Evolutionary conservation across 805 yeast genomes (phyloP), one percentile per base, ranked within the genome.

Genomic region (Martiniozyma abietophila): DNA sequence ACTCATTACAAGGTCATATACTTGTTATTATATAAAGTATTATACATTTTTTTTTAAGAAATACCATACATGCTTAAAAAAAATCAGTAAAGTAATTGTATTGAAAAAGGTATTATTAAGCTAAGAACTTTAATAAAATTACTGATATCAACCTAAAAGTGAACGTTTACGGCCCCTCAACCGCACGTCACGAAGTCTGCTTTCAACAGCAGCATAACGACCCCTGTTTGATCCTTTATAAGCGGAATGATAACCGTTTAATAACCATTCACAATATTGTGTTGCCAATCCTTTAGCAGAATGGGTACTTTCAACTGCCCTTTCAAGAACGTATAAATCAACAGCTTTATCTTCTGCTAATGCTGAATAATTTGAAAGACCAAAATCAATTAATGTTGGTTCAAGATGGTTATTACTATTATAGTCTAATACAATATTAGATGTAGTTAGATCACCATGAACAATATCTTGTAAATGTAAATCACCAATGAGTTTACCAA

Each of bases 371-470:
- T 86, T 74, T 2, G 94, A 81, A 14, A 92, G 64, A 0, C 98
- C 98, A 59, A 92, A 92, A 52, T 92, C 98, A 35, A 92, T 92
- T 44, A 92, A 56, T 17, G 39, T 36, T 7, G 31, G 16, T 10
- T 28, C 21, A 18, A 28, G 10, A 14, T 26, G 41, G 49, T 56
- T 8, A 58, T 31, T 4, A 19, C 36, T 29, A 19, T 38, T 10
- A 39, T 41, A 2, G 39, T 45, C 11, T 88, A 50, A 25, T 29
- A 92, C 69, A 18, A 86, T 73, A 49, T 92, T 92, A 0, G 97
- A 88, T 16, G 89, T 76, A 0, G 98, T 92, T 46, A 92, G 63
- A 53, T 92, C 98, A 1, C 98, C 98, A 56, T 92, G 98, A 18
- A 85, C 76, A 52, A 83, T 72, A 43, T 84, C 94, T 42, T 73